A percentile compares a stretch with the other conserved stretches of the same genome.
Conservation (phyloP, 352 stramenopile genomes). For the Phytophthora pseudosyringae region DNA sequence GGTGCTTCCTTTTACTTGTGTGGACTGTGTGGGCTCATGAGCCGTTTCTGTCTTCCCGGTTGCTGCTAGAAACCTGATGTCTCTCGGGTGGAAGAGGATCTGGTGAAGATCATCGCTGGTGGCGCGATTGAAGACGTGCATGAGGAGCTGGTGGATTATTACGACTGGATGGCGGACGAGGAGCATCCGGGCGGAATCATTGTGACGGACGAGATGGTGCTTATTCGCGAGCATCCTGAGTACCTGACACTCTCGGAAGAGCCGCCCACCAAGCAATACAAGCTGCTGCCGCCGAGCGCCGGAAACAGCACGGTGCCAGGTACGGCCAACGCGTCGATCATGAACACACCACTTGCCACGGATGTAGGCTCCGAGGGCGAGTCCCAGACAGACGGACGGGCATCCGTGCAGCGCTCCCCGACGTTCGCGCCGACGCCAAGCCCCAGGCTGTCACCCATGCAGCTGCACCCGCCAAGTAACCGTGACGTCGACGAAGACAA, state of each 20-base stretch:
- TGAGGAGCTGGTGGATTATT: conserved; percentile 88
- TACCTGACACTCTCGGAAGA: conserved; percentile 72
- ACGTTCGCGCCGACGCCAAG: conserved; percentile 64
- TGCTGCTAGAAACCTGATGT: conserved; percentile 77
- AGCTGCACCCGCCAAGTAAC: conserved; percentile 17
- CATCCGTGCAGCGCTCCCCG: conserved; percentile 73
- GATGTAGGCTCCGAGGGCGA: conserved; percentile 73
- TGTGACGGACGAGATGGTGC: conserved; percentile 82
- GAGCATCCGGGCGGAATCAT: conserved; percentile 73
- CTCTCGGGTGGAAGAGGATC: conserved; percentile 79
- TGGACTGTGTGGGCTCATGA: neutral
- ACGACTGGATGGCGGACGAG: conserved; percentile 87
- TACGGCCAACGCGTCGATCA: conserved; percentile 48
- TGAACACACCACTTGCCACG: conserved; percentile 76
- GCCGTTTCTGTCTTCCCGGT: neutral
- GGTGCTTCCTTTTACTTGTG: neutral
- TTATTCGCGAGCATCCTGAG: conserved; percentile 84
- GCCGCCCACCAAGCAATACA: conserved; percentile 51
- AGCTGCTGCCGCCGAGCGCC: conserved; percentile 28
- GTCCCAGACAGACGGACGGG: conserved; percentile 56
- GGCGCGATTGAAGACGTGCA: conserved; percentile 83
- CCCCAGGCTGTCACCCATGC: conserved; percentile 53
- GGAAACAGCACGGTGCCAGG: conserved; percentile 34
- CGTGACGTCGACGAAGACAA: conserved; percentile 65
- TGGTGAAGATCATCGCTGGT: conserved; percentile 83